These are phyloP conservation scores for Phytophthora europaea DNA, from an alignment of 352 stramenopile genomes.

Conservation along the genomic window DNA sequence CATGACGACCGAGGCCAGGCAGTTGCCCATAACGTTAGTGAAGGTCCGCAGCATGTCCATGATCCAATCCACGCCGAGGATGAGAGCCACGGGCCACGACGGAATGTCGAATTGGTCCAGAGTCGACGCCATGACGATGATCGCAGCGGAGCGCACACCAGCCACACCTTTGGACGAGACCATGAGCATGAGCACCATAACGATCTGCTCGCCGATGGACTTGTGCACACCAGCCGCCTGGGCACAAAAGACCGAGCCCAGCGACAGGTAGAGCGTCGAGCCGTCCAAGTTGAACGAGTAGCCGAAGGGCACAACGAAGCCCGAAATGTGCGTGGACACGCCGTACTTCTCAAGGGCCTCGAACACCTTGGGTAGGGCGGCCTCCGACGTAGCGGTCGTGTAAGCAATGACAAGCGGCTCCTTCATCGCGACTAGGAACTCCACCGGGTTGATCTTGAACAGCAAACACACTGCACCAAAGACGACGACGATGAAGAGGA, in stretches of 20 bases:
- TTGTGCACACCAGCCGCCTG: conserved; percentile 54
- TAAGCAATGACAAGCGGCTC: conserved; percentile 55
- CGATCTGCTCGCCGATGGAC: conserved; percentile 50
- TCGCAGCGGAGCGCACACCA: conserved; percentile 45
- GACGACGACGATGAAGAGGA: conserved; percentile 37
- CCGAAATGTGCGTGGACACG: conserved; percentile 47
- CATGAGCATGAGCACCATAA: conserved; percentile 59
- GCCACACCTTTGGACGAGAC: conserved; percentile 52
- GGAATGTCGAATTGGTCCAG: conserved; percentile 53
- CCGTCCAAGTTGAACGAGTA: conserved; percentile 69
- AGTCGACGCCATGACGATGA: conserved; percentile 47
- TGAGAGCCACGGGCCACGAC: conserved; percentile 52
- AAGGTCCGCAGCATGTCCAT: conserved; percentile 58
- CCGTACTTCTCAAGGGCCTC: conserved; percentile 53
- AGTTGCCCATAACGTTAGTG: conserved; percentile 58
- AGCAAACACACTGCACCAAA: conserved; percentile 4
- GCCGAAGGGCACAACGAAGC: conserved; percentile 56
- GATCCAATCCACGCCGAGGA: conserved; percentile 54
- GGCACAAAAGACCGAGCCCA: conserved; percentile 53
- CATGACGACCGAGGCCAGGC: conserved; percentile 50
- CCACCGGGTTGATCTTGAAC: conserved; percentile 51
- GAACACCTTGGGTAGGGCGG: conserved; percentile 56
- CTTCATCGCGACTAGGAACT: conserved; percentile 48
- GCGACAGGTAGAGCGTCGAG: conserved; percentile 46
- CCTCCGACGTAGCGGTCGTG: conserved; percentile 58